Percentiles rank a stretch among this genome's conserved stretches.
Conservation (phyloP, 2,329 filamentous ascomycete genomes). For the Colletotrichum somersetense region DNA sequence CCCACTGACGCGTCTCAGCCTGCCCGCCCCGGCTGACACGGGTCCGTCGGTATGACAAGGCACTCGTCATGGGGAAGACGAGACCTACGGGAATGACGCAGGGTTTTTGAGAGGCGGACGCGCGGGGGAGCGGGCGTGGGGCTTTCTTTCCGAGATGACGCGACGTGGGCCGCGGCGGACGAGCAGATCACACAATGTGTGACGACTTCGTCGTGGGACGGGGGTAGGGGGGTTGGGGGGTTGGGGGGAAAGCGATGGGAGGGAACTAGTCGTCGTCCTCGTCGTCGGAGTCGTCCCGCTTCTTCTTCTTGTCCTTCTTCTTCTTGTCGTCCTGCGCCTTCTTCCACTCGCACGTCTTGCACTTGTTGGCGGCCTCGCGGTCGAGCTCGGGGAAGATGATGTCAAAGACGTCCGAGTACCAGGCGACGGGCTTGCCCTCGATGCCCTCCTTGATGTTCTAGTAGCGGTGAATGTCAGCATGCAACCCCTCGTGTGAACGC, state of each 20-base stretch:
- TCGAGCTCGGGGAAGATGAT: conserved; percentile 89
- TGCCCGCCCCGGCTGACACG: background rate
- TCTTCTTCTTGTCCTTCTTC: conserved; percentile 40
- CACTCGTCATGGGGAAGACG: background rate
- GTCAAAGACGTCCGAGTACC: conserved; percentile 95
- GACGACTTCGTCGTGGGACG: background rate
- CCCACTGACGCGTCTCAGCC: background rate
- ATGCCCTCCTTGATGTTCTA: conserved; percentile 99
- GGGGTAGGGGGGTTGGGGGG: background rate
- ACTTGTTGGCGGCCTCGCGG: conserved; percentile 77
- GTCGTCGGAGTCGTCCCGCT: conserved; percentile 44
- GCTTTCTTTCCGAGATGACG: no score
- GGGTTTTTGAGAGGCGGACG: background rate
- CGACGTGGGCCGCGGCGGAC: no score
- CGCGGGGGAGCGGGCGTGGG: background rate
- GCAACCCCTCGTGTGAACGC: background rate
- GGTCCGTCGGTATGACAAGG: background rate
- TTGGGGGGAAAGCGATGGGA: background rate
- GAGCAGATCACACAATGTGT: background rate
- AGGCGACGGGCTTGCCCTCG: conserved; percentile 88
- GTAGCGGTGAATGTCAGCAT: conserved; percentile 28
- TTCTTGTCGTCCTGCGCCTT: conserved; percentile 59
- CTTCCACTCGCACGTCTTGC: conserved; percentile 72
- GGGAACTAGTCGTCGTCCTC: conserved; percentile 49
- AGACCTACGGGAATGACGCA: background rate